phyloP scores from a whole-genome alignment of 2,329 filamentous ascomycete genomes.

The Botryosphaeria agaves region DNA sequence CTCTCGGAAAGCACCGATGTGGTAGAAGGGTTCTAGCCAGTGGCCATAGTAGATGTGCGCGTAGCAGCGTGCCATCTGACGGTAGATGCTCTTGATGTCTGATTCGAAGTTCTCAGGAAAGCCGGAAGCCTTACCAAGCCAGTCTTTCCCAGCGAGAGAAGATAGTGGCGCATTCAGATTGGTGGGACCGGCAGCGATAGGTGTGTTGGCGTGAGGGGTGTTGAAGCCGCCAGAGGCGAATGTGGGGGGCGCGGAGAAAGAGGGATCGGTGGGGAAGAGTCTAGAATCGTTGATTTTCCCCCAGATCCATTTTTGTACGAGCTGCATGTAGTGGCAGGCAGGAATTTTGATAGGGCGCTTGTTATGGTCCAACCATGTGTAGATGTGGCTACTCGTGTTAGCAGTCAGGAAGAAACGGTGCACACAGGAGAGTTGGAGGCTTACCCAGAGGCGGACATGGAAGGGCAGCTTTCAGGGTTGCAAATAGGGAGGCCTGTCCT shows the following conservation, averaged over 20 bases:
- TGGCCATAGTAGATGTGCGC: conserved; percentile 34
- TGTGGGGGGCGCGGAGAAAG: conserved; percentile 40
- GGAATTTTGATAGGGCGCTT: conserved; percentile 82
- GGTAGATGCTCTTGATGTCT: conserved; percentile 58
- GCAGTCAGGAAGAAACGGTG: too few species aligned
- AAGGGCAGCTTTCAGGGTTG: conserved; percentile 68
- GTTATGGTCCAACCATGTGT: conserved; percentile 86
- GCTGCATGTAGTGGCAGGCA: conserved; percentile 81
- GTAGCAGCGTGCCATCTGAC: conserved; percentile 37
- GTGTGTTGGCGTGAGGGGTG: conserved; percentile 20
- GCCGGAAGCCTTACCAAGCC: conserved; percentile 81
- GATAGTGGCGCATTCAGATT: conserved; percentile 37
- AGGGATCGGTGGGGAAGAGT: conserved; percentile 81
- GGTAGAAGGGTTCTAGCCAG: conserved; percentile 33
- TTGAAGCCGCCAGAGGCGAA: conserved; percentile 36
- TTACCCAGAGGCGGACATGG: conserved; percentile 87
- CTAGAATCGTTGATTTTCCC: conserved; percentile 82
- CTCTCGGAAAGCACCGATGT: conserved; percentile 29
- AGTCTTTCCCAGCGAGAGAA: conserved; percentile 49
- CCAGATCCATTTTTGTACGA: conserved; percentile 94
- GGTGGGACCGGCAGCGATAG: conserved; percentile 27
- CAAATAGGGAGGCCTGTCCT: conserved; percentile 60
- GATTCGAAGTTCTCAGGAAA: conserved; percentile 36
- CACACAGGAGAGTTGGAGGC: conserved; percentile 21
- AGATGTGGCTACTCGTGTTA: conserved; percentile 56